A percentile compares a stretch with the other conserved stretches of the same genome.
Conservation (phyloP, 2,329 filamentous ascomycete species). For the Verticillium dahliae region DNA sequence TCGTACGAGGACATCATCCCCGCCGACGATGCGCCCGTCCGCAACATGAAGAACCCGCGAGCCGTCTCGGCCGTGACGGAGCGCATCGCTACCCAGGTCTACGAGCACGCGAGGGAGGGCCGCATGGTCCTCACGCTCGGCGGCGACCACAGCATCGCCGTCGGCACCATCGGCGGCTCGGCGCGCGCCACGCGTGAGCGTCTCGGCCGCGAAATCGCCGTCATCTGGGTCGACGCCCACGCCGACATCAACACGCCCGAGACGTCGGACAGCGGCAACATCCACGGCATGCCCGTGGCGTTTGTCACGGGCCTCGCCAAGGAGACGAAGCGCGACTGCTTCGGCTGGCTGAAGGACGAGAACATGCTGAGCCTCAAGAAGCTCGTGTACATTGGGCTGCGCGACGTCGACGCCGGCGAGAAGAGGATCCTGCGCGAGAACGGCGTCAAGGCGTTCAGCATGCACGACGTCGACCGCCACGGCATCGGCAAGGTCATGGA, state of each 20-base stretch:
- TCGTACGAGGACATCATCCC: conserved; percentile 73
- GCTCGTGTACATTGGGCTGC: conserved; percentile 91
- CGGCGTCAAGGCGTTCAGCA: conserved; percentile 91
- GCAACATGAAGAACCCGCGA: conserved; percentile 89
- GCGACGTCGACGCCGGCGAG: conserved; percentile 90
- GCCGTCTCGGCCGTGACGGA: conserved; percentile 81
- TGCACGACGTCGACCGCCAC: conserved; percentile 93
- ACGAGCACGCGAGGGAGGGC: conserved; percentile 75
- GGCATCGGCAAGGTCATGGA: conserved; percentile 96
- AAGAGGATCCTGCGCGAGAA: conserved; percentile 86
- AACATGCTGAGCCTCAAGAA: conserved; percentile 68
- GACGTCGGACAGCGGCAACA: conserved; percentile 81
- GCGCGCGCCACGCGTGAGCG: conserved; percentile 82
- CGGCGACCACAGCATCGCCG: conserved; percentile 93
- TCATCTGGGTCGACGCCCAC: conserved; percentile 98
- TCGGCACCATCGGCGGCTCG: conserved; percentile 84
- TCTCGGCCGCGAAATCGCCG: conserved; percentile 73
- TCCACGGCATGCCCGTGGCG: conserved; percentile 95
- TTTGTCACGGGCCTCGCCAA: conserved; percentile 82
- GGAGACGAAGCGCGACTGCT: conserved; percentile 54
- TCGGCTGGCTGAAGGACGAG: conserved; percentile 81
- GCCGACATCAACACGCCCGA: conserved; percentile 97
- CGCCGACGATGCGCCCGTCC: conserved; percentile 66
- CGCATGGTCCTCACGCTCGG: conserved; percentile 88
- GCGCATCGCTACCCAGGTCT: conserved; percentile 76